A percentile compares a stretch with the other conserved stretches of the same genome.
phyloP scores from a whole-genome alignment of 2,329 filamentous ascomycete species.

The Neophaeococcomyces mojaviensis region DNA sequence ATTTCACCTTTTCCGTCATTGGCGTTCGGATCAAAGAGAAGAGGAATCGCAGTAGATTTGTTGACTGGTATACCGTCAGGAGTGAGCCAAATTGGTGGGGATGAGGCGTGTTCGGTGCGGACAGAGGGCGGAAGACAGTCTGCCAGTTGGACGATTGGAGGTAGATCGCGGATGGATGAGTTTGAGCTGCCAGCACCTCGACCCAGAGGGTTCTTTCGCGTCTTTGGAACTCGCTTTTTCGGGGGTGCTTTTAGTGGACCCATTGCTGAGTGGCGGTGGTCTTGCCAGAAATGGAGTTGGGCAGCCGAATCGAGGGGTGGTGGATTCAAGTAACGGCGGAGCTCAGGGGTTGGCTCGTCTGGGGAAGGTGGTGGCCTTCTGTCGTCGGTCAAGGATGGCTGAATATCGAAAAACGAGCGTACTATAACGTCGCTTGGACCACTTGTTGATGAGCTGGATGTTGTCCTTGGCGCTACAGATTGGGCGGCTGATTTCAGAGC shows the following conservation, averaged over 20 bases:
- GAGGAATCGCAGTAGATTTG: constrained; percentile 38
- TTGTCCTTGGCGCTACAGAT: constrained; percentile 52
- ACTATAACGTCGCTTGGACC: constrained; percentile 55
- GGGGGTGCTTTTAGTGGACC: constrained; percentile 17
- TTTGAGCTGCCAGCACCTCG: neutral
- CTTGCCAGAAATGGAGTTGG: constrained; percentile 39
- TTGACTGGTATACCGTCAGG: constrained; percentile 24
- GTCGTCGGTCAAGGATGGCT: constrained; percentile 53
- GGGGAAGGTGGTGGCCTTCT: constrained; percentile 49
- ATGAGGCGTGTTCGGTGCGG: constrained; percentile 23
- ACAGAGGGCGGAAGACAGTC: constrained; percentile 43
- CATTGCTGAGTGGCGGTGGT: constrained; percentile 24
- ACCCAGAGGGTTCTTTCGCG: constrained; percentile 16
- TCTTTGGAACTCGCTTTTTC: constrained; percentile 3
- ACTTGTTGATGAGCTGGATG: constrained; percentile 28
- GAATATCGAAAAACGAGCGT: constrained; percentile 48
- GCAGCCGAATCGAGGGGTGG: constrained; percentile 34
- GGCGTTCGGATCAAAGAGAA: constrained; percentile 37
- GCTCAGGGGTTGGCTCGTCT: constrained; percentile 47
- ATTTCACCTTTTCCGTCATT: constrained; percentile 22
- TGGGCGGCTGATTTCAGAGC: constrained; percentile 55
- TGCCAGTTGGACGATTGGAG: constrained; percentile 56
- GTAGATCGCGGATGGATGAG: constrained; percentile 27
- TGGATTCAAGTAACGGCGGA: constrained; percentile 56
- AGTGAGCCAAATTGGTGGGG: constrained; percentile 29